phyloP scores from a whole-genome alignment of 305 asterid species.

The Rubia tinctorum region DNA sequence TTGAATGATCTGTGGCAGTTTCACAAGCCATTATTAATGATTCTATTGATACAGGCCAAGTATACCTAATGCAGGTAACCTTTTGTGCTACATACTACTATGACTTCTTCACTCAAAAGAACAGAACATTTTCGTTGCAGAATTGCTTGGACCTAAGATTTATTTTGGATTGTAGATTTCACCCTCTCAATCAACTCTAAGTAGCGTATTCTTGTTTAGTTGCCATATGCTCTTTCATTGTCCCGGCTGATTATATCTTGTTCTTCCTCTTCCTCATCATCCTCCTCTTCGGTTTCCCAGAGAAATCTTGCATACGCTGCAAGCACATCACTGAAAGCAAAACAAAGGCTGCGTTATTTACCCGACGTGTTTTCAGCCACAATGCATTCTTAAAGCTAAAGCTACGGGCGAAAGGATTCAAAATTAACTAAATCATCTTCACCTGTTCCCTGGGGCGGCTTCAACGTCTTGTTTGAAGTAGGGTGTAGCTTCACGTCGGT shows the following conservation, averaged over 20 bases:
- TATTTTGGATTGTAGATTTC: background rate
- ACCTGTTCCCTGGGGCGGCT: constrained; percentile 68
- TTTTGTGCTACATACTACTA: background rate
- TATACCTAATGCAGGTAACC: background rate
- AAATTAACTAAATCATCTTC: constrained; percentile 11
- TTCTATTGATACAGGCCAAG: background rate
- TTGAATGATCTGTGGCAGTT: background rate
- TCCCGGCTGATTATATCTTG: constrained; percentile 12
- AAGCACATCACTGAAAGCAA: constrained; percentile 57
- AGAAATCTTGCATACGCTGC: constrained; percentile 82
- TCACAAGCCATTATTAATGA: background rate
- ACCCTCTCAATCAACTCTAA: background rate
- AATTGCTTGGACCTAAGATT: background rate
- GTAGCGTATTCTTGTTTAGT: constrained; percentile 1
- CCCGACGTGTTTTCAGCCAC: background rate
- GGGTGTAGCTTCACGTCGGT: constrained; percentile 51
- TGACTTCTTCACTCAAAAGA: background rate
- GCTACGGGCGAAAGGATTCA: background rate
- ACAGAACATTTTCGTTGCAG: background rate
- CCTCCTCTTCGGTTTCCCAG: constrained; percentile 63
- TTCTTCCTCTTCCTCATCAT: constrained; percentile 22
- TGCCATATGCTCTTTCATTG: constrained; percentile 11
- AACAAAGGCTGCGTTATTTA: background rate
- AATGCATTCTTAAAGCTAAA: background rate
- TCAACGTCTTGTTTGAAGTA: constrained; percentile 65